Percentiles rank a stretch among this genome's conserved stretches.
phyloP scores from a whole-genome alignment of 768 basidiomycete genomes.

The Obba rivulosa region DNA sequence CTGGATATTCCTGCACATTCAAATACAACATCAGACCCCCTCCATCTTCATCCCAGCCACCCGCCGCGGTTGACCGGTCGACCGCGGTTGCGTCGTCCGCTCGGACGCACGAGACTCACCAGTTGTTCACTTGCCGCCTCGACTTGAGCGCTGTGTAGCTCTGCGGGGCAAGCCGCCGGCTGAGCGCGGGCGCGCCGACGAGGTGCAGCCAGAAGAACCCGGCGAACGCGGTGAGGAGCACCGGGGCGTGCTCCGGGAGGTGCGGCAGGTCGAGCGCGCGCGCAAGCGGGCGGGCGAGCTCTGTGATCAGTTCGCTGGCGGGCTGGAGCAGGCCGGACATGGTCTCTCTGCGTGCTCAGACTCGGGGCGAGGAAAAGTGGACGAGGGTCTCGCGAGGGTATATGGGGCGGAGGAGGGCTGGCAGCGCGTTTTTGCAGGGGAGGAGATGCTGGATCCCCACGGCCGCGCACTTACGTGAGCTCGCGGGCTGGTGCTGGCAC shows the following conservation, averaged over 20 bases:
- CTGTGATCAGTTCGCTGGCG: conserved; percentile 13
- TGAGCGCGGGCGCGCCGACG: conserved; percentile 50
- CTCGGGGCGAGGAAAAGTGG: too few relatives aligned
- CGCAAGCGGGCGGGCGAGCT: conserved; percentile 15
- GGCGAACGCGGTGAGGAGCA: conserved; percentile 47
- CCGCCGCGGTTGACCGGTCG: too few relatives aligned
- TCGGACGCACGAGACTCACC: conserved; percentile 35
- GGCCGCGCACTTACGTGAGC: too few relatives aligned
- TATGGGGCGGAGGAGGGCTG: too few relatives aligned
- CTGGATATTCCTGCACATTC: conserved; percentile 52
- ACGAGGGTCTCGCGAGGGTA: too few relatives aligned
- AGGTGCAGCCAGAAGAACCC: conserved; percentile 56
- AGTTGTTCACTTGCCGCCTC: conserved; percentile 49
- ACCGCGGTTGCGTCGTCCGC: too few relatives aligned
- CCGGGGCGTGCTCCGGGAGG: conserved; percentile 50
- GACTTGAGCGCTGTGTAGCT: conserved; percentile 43
- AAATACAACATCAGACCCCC: not conserved
- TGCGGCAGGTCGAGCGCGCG: conserved; percentile 43
- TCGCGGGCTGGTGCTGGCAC: too few relatives aligned
- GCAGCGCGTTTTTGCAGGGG: too few relatives aligned
- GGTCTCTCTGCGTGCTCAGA: not conserved
- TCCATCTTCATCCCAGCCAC: too few relatives aligned
- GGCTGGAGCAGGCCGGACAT: conserved; percentile 9
- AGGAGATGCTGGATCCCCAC: too few relatives aligned
- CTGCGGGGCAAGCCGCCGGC: conserved; percentile 39